Conservation (phyloP, 306 rosid genomes). For the Fagus crenata region DNA sequence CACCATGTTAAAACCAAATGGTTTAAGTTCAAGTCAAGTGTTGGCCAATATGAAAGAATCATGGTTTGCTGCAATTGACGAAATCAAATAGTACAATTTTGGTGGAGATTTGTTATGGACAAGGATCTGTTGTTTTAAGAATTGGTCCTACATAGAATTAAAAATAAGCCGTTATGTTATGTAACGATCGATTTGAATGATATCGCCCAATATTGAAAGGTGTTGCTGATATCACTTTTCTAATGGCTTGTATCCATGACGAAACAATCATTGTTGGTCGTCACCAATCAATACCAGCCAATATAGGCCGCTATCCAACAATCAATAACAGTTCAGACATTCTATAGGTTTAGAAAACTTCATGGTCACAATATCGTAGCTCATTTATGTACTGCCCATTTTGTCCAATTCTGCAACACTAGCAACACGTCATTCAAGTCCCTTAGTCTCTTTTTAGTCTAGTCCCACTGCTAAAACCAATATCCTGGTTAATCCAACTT, state of each 20-base stretch:
- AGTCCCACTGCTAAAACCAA: background rate
- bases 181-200: background rate
- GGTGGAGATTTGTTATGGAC: background rate
- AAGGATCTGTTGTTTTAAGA: background rate
- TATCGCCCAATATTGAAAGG: background rate
- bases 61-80: background rate
- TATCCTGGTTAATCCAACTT: background rate
- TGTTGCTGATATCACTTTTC: background rate
- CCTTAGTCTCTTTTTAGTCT: background rate
- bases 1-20: too few relatives aligned
- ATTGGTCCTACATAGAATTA: background rate
- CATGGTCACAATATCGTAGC: too few relatives aligned
- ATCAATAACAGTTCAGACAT: background rate
- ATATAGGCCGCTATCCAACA: background rate
- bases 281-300: background rate
- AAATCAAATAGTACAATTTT: background rate
- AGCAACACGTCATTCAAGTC: background rate
- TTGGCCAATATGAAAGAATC: background rate
- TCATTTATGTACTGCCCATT: background rate
- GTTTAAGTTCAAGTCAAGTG: too few relatives aligned
- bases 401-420: background rate
- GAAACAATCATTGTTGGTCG: background rate
- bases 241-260: background rate
- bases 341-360: background rate
- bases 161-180: background rate